phyloP scores from a whole-genome alignment of 1,139 yeast species.

The Meyerozyma athensensis region DNA sequence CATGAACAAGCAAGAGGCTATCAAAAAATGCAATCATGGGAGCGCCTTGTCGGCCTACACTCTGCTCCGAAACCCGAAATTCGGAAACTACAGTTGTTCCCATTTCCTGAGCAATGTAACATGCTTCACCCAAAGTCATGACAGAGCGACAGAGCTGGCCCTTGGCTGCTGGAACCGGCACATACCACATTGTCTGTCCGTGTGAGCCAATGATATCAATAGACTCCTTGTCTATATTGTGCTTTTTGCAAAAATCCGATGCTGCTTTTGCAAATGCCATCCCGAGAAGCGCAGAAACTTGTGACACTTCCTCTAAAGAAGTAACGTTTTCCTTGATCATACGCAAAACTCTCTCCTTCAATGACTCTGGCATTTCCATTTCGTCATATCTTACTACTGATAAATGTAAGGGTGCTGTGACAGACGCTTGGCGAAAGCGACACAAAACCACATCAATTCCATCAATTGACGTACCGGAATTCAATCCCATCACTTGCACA shows the following conservation, averaged over 20 bases:
- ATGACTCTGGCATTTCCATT: conserved; percentile 8
- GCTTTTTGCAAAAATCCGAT: conserved; percentile 8
- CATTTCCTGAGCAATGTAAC: conserved; percentile 9
- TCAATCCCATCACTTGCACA: conserved; percentile 10
- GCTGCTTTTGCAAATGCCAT: conserved; percentile 13
- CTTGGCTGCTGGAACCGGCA: conserved; percentile 8
- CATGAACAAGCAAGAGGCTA: conserved; percentile 9
- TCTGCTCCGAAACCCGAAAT: conserved; percentile 11
- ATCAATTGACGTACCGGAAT: conserved; percentile 12
- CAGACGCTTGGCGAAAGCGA: conserved; percentile 8
- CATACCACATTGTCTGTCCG: conserved; percentile 14
- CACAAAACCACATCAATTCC: conserved; percentile 12
- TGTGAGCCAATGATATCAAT: conserved; percentile 13
- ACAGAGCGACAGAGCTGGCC: conserved; percentile 7
- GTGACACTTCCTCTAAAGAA: conserved; percentile 10
- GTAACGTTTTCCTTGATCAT: conserved; percentile 9
- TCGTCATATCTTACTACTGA: conserved; percentile 10
- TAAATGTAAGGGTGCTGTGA: conserved; percentile 8
- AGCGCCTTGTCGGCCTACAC: conserved; percentile 14
- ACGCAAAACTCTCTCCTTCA: conserved; percentile 8
- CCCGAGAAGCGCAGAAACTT: conserved; percentile 8
- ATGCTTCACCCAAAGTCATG: conserved; percentile 11
- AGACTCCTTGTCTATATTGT: conserved; percentile 6
- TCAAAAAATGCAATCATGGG: conserved; percentile 13
- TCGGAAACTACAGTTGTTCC: conserved; percentile 7